Evolutionary conservation across 768 basidiomycete genomes (phyloP), one percentile per base, ranked within the genome.

Genomic region (Filobasidium floriforme): DNA sequence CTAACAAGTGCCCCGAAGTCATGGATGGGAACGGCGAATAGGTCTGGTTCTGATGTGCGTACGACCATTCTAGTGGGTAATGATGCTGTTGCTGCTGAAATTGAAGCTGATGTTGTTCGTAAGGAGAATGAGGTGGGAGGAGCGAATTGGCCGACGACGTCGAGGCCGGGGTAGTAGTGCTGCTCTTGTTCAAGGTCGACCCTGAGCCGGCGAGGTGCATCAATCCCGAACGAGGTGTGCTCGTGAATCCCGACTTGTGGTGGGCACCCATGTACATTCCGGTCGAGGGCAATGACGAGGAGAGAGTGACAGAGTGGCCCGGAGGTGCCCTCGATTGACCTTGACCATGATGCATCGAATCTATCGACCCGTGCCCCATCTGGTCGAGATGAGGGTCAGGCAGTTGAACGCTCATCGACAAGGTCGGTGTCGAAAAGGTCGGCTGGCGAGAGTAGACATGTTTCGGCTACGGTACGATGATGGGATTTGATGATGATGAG

Each of bases 361-460:
- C 32, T 9, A 37, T 49, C 46, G 22, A 49, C 22, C 22, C 46
- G 18, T 15, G 46, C 15, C 4, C 6, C 46, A 49, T 49, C 32
- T 37, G 32, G 32, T 37, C 32, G 32, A 37, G 46, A 15, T 2
- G 46, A 49, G 46, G 46, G 22, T 49, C 22, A 6, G 46, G 18
- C 46, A 49, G 46, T 22, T 49, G 46, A 22, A 49, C 46, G 46
- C 22, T 49, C 46, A 49, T 49, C 46, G 22, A 49, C 46, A 49
- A 49, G 46, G 46, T 44, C 43, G 43, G 10, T 19, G 43, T 44
- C 10, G 19, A 10, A 44, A 44, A 44, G 19, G 43, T 15, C 18
- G 46, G 22, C 22, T 15, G 22, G 15, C 46, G 46, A 18, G 46
- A 49, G 46, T 49, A 18, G 46, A 22, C 46, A 49, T 49, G 46